Conservation (phyloP, 2,329 filamentous ascomycete genomes). For the Colletotrichum incanum region DNA sequence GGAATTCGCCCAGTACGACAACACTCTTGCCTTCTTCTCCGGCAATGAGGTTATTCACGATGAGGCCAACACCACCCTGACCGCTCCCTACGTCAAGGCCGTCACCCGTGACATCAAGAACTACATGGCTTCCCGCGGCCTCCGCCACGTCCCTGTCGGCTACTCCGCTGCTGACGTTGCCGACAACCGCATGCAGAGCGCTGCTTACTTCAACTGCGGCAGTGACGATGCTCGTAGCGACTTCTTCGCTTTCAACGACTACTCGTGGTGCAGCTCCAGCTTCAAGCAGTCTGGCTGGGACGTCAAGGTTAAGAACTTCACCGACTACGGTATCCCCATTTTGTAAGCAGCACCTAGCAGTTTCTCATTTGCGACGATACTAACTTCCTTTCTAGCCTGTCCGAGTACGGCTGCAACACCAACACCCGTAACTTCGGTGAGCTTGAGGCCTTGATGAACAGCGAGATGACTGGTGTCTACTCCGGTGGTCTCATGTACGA, state of each 20-base stretch:
- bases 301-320: constrained; percentile 89
- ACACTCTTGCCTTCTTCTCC: constrained; percentile 90
- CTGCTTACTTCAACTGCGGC: constrained; percentile 95
- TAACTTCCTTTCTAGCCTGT: constrained; percentile 68
- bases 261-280: constrained; percentile 85
- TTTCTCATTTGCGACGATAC: constrained; percentile 36
- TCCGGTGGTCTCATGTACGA: constrained; percentile 98
- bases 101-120: constrained; percentile 83
- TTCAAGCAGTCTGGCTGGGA: constrained; percentile 85
- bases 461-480: constrained; percentile 90
- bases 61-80: constrained; percentile 71
- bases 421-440: constrained; percentile 88
- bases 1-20: constrained; percentile 85
- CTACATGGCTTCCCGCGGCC: constrained; percentile 74
- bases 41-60: constrained; percentile 87
- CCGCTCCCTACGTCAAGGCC: constrained; percentile 84
- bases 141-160: constrained; percentile 80
- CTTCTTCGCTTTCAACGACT: constrained; percentile 93
- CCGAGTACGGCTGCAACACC: constrained; percentile 92
- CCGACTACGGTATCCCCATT: constrained; percentile 88
- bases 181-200: constrained; percentile 88
- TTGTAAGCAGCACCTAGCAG: constrained; percentile 68
- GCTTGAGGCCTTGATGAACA: constrained; percentile 83
- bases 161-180: constrained; percentile 87
- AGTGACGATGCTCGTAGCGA: constrained; percentile 86